Conservation (phyloP, 1,284 basidiomycete species). For the Bondarzewia mesenterica region DNA sequence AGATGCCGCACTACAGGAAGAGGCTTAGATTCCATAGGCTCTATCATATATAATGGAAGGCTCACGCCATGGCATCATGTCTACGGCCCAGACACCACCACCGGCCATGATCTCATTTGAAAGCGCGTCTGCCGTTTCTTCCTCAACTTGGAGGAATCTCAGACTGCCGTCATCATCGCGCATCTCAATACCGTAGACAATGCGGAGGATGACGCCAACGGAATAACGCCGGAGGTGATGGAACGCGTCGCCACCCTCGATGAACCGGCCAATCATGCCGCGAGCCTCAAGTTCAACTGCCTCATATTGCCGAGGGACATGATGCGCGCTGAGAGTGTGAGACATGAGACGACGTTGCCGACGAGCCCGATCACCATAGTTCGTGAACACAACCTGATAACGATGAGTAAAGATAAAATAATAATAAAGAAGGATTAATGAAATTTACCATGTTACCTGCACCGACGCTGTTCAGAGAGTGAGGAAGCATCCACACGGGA, state of each 20-base stretch:
- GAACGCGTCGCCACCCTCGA: neutral
- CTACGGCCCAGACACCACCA: constrained; percentile 6
- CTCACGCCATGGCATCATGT: constrained; percentile 8
- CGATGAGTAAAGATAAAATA: neutral
- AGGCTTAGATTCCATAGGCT: neutral
- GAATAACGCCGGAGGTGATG: neutral
- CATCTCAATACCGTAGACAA: constrained; percentile 1
- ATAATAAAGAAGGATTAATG: neutral
- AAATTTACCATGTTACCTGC: neutral
- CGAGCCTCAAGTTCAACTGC: neutral
- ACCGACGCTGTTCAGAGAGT: neutral
- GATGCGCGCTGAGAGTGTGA: neutral
- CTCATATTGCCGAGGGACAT: neutral
- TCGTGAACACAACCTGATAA: neutral
- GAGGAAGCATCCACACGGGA: neutral
- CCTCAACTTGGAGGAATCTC: constrained; percentile 1
- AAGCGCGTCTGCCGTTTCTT: constrained; percentile 1
- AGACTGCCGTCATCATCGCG: neutral
- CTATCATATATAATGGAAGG: neutral
- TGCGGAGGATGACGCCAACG: neutral
- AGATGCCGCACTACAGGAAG: constrained; percentile 23
- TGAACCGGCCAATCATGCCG: neutral
- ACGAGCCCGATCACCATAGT: neutral
- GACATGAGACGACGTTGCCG: constrained; percentile 2
- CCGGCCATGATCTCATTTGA: constrained; percentile 2